phyloP scores from a whole-genome alignment of 78 protist genomes.

The Planoprotostelium fungivorum region DNA sequence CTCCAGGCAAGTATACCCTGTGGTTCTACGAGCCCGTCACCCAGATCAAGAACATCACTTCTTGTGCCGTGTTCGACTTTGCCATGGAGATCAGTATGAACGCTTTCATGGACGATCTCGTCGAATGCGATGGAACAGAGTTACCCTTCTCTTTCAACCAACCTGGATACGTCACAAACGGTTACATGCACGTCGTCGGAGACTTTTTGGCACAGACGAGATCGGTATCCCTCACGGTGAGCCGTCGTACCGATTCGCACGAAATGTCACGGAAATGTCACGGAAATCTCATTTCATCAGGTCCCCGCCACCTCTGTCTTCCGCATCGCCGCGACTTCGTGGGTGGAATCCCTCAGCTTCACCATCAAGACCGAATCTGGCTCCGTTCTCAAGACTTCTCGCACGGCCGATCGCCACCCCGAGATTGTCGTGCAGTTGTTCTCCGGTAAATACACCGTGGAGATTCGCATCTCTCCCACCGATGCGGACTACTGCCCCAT shows the following conservation, averaged over 20 bases:
- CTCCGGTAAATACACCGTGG: neutral
- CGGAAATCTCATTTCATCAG: neutral
- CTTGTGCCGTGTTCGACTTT: neutral
- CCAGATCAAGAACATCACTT: neutral
- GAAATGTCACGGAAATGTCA: neutral
- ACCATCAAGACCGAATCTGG: neutral
- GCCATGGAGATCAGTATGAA: neutral
- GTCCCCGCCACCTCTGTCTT: neutral
- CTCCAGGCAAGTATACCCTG: neutral
- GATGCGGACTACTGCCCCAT: neutral
- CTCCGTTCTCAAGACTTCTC: neutral
- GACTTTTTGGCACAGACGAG: neutral
- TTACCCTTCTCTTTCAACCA: neutral
- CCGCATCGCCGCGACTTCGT: neutral
- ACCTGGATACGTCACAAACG: neutral
- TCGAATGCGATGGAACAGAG: neutral
- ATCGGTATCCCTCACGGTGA: neutral
- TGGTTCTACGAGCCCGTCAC: neutral
- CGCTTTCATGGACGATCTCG: neutral
- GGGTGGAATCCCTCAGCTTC: neutral
- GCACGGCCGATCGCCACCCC: neutral
- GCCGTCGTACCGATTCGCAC: no score
- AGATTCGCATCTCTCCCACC: neutral
- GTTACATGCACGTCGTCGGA: neutral
- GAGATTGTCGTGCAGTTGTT: neutral